phyloP scores from a whole-genome alignment of 2,329 filamentous ascomycete genomes.

The Dothistroma septosporum region DNA sequence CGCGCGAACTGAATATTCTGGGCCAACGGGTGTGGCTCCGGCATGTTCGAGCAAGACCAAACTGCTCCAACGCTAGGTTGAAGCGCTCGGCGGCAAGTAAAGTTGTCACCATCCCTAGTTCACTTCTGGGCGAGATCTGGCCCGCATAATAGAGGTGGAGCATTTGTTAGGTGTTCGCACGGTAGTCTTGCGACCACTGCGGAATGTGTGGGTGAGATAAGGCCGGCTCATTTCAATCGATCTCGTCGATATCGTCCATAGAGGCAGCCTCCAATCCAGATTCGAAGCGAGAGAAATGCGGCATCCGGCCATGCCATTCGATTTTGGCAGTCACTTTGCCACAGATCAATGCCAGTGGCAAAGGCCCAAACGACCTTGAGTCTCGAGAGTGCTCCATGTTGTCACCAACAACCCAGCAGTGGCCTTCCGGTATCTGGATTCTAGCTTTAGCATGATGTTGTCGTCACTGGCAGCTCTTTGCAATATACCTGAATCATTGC shows the following conservation, averaged over 20 bases:
- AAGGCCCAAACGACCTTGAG: slow-evolving; percentile 77
- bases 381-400: slow-evolving; percentile 81
- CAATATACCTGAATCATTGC: slow-evolving; percentile 61
- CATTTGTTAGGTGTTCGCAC: no score
- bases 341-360: slow-evolving; percentile 78
- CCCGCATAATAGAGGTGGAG: no score
- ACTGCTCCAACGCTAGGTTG: not conserved
- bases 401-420: slow-evolving; percentile 88
- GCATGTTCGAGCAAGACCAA: not conserved
- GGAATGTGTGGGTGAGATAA: no score
- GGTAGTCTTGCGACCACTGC: no score
- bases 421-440: slow-evolving; percentile 76
- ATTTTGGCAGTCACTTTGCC: slow-evolving; percentile 67
- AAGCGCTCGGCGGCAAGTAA: not conserved
- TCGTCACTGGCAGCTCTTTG: not conserved
- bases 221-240: not conserved
- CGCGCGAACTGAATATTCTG: no score
- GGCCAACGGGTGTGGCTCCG: no score
- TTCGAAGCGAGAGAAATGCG: not conserved
- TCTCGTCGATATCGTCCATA: not conserved
- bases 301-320: slow-evolving; percentile 11
- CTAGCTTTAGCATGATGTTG: slow-evolving; percentile 3
- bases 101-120: not conserved
- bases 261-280: not conserved
- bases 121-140: no score